Conservation (phyloP, 2,329 filamentous ascomycete species). For the Botrytis deweyae region DNA sequence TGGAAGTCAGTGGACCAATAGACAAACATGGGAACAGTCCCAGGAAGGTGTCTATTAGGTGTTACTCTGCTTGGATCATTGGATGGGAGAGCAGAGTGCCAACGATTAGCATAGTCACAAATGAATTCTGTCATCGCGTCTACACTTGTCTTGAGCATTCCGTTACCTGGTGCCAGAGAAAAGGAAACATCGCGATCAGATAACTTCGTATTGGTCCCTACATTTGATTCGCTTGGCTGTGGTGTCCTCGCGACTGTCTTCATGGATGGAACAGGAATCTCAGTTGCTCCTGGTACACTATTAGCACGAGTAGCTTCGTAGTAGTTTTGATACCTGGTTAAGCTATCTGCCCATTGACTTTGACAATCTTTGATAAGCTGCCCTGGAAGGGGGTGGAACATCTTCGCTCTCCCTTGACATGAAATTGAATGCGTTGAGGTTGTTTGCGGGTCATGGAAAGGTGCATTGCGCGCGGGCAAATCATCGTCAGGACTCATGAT, state of each 20-base stretch:
- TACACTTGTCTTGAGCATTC: background rate
- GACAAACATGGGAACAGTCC: background rate
- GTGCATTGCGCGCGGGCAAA: background rate
- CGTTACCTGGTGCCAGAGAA: background rate
- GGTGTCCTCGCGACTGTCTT: background rate
- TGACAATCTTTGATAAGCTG: background rate
- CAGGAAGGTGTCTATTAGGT: conserved; percentile 6
- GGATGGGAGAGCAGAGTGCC: conserved; percentile 3
- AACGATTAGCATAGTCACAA: conserved; percentile 17
- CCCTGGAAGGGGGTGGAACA: background rate
- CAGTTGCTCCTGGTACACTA: background rate
- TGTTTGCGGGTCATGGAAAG: background rate
- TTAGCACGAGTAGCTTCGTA: background rate
- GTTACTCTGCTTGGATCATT: background rate
- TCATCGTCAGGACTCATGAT: background rate
- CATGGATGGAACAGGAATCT: background rate
- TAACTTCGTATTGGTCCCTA: background rate
- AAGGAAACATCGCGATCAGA: background rate
- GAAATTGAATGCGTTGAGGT: conserved; percentile 4
- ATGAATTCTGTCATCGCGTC: conserved; percentile 10
- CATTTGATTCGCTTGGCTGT: conserved; percentile 2
- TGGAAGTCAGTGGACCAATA: background rate
- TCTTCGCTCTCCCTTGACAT: conserved; percentile 3
- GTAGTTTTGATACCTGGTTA: background rate
- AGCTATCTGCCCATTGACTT: background rate